A percentile compares a stretch with the other conserved stretches of the same genome.
Conservation (phyloP, 306 rosid species). For the Glycine tomentella region DNA sequence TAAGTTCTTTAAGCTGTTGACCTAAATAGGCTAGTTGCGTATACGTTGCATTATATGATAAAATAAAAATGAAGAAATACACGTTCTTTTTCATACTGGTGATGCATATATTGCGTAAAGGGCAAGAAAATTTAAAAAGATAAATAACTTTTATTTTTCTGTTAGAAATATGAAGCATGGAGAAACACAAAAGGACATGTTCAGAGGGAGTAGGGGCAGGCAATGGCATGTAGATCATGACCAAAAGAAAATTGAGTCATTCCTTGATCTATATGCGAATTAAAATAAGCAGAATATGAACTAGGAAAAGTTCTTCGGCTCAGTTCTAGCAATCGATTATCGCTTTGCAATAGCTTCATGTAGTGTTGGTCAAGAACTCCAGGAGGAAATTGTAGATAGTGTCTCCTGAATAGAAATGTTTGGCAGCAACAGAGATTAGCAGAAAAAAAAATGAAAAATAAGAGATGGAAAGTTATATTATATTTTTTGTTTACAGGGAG, state of each 20-base stretch:
- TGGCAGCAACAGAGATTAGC: neutral
- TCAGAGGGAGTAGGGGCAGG: conserved; percentile 13
- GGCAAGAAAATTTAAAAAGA: neutral
- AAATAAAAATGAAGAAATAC: neutral
- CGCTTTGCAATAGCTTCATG: conserved; percentile 46
- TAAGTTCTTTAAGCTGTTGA: neutral
- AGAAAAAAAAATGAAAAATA: neutral
- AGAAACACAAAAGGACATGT: neutral
- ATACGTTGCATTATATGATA: neutral
- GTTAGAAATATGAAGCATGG: neutral
- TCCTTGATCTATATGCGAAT: conserved; percentile 34
- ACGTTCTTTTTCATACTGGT: neutral
- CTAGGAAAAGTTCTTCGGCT: conserved; percentile 54
- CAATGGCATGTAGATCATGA: neutral
- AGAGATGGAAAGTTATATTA: neutral
- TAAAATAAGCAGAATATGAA: conserved; percentile 47
- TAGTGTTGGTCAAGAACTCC: conserved; percentile 56
- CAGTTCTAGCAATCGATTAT: conserved; percentile 48
- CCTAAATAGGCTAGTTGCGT: neutral
- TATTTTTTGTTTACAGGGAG: no score
- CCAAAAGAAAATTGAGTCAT: conserved; percentile 30
- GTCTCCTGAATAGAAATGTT: neutral
- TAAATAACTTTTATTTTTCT: neutral
- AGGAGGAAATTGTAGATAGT: conserved; percentile 51
- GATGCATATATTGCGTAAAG: neutral